phyloP scores from a whole-genome alignment of 106 monocot species.

The Apostasia shenzhenica region DNA sequence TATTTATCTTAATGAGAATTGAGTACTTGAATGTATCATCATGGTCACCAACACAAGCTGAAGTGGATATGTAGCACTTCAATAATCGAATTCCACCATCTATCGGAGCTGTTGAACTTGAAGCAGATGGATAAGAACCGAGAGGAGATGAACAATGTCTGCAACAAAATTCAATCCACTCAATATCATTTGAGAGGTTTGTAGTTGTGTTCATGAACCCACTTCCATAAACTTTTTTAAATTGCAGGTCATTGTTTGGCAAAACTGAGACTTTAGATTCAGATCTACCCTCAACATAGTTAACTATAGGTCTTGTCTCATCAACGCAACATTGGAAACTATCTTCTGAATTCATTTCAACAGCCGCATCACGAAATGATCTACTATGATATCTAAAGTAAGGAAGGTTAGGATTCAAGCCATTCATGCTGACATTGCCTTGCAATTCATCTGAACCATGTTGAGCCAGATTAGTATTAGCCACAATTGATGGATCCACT shows the following conservation, averaged over 20 bases:
- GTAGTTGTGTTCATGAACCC: slow-evolving; percentile 48
- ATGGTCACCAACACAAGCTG: slow-evolving; percentile 25
- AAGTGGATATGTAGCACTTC: slow-evolving; percentile 72
- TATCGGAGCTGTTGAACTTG: slow-evolving; percentile 18
- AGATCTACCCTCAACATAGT: slow-evolving; percentile 2
- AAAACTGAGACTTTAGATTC: not conserved
- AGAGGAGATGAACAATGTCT: slow-evolving; percentile 53
- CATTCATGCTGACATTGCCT: not conserved
- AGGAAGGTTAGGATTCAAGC: not conserved
- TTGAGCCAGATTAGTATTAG: slow-evolving; percentile 6
- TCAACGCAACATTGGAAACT: slow-evolving; percentile 8
- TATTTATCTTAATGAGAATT: too few relatives aligned
- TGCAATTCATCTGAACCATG: slow-evolving; percentile 8
- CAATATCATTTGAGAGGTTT: slow-evolving; percentile 41
- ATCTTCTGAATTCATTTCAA: slow-evolving; percentile 6
- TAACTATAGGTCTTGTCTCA: not conserved
- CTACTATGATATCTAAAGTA: slow-evolving; percentile 8
- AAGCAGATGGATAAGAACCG: slow-evolving; percentile 58
- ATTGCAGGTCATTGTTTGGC: not conserved
- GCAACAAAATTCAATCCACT: slow-evolving; percentile 65
- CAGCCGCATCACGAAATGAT: not conserved
- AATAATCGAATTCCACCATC: slow-evolving; percentile 81
- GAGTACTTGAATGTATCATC: slow-evolving; percentile 65
- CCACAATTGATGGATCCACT: not conserved
- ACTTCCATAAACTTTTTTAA: slow-evolving; percentile 24